A percentile compares a stretch with the other conserved stretches of the same genome.
Conservation (phyloP, 306 rosid genomes). For the Morella rubra region DNA sequence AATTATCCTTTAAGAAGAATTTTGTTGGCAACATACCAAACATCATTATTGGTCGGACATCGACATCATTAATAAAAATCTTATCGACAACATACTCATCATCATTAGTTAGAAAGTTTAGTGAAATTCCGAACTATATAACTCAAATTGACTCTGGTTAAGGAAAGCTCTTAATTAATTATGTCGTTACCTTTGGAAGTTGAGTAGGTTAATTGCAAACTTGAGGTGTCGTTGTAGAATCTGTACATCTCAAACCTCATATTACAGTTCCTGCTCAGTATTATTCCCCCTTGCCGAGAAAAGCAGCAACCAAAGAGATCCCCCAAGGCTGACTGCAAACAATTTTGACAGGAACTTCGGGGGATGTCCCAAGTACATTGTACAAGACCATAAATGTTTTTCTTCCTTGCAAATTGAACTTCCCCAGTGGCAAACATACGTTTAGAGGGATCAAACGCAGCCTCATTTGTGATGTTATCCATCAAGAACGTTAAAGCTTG, state of each 20-base stretch:
- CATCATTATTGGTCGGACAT: too few relatives aligned
- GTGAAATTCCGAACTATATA: too few relatives aligned
- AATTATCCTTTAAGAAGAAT: too few relatives aligned
- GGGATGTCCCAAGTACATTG: conserved; percentile 58
- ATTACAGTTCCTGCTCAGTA: conserved; percentile 47
- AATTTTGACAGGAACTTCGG: conserved; percentile 16
- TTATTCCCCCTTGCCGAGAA: conserved; percentile 29
- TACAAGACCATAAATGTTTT: conserved; percentile 51
- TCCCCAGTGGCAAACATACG: conserved; percentile 51
- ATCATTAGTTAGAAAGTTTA: too few relatives aligned
- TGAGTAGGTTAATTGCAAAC: conserved; percentile 19
- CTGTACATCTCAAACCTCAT: conserved; percentile 34
- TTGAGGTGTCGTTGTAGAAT: conserved; percentile 35
- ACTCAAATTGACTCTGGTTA: too few relatives aligned
- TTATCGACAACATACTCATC: too few relatives aligned
- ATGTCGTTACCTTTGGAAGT: conserved; percentile 26
- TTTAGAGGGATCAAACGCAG: conserved; percentile 23
- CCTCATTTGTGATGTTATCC: conserved; percentile 27
- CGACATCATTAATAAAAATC: too few relatives aligned
- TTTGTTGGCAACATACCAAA: too few relatives aligned
- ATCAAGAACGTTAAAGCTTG: conserved; percentile 29
- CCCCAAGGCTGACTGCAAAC: conserved; percentile 40
- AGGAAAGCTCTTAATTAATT: neutral
- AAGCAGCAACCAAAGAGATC: conserved; percentile 44
- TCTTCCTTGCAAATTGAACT: conserved; percentile 9